Percentiles rank a stretch among this genome's conserved stretches.
Conservation (phyloP, 441 rosid species). For the Rhodomyrtus psidioides region DNA sequence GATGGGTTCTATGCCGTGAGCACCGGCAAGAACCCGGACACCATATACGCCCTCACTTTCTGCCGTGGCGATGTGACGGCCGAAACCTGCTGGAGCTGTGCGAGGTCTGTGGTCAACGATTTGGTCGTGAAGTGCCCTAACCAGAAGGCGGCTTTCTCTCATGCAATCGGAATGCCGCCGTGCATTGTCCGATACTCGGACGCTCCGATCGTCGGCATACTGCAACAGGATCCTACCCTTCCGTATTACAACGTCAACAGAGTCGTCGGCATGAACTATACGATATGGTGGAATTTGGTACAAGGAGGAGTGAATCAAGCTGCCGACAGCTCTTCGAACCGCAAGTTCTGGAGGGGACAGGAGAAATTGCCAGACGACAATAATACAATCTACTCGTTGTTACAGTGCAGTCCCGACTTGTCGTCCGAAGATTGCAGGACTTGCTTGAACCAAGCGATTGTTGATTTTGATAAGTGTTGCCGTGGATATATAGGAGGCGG, state of each 20-base stretch:
- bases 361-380: background rate
- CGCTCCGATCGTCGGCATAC: background rate
- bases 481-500: background rate
- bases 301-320: background rate
- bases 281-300: background rate
- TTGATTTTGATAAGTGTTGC: background rate
- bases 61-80: background rate
- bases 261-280: background rate
- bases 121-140: background rate
- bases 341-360: background rate
- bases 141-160: background rate
- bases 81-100: background rate
- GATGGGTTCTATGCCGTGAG: background rate
- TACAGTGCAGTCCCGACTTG: background rate
- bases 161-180: background rate
- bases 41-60: background rate
- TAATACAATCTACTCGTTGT: background rate
- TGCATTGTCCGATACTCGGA: background rate
- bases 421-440: background rate
- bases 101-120: background rate
- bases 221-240: background rate
- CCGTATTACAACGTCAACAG: background rate
- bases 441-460: background rate
- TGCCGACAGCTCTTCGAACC: background rate
- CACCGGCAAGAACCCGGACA: background rate